These are phyloP conservation scores for Camelina sativa DNA, from an alignment of 345 rosid species.

Conservation along the genomic window DNA sequence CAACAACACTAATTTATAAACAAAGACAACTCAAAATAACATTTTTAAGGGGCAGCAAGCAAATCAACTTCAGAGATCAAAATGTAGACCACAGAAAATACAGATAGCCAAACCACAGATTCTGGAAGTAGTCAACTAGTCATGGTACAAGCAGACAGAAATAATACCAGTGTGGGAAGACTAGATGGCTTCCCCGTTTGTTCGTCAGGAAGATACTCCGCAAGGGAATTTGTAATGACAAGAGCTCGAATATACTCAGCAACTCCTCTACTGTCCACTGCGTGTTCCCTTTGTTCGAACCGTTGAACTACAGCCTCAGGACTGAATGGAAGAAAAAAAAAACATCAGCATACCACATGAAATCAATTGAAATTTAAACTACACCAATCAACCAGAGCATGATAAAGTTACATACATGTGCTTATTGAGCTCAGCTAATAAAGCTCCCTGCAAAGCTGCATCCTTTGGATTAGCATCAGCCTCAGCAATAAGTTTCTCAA, in stretches of 20 bases:
- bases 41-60: not conserved
- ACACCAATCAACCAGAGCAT: not conserved
- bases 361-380: not conserved
- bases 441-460: constrained; percentile 64
- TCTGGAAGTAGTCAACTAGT: constrained; percentile 3
- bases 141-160: not conserved
- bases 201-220: constrained; percentile 93
- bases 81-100: not conserved
- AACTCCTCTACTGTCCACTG: constrained; percentile 85
- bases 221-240: constrained; percentile 75
- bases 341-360: constrained; percentile 6
- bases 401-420: constrained; percentile 52
- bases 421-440: constrained; percentile 86
- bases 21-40: constrained; percentile 1
- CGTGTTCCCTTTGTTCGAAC: constrained; percentile 82
- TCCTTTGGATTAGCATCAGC: constrained; percentile 90
- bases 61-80: not conserved
- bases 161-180: constrained; percentile 82
- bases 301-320: constrained; percentile 92
- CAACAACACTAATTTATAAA: constrained; percentile 23
- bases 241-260: constrained; percentile 92
- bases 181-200: constrained; percentile 77
- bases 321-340: constrained; percentile 43
- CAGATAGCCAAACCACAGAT: not conserved
- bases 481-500: constrained; percentile 74